phyloP scores from a whole-genome alignment of 1,139 yeast genomes.

The Nakaseomyces nivariensis region DNA sequence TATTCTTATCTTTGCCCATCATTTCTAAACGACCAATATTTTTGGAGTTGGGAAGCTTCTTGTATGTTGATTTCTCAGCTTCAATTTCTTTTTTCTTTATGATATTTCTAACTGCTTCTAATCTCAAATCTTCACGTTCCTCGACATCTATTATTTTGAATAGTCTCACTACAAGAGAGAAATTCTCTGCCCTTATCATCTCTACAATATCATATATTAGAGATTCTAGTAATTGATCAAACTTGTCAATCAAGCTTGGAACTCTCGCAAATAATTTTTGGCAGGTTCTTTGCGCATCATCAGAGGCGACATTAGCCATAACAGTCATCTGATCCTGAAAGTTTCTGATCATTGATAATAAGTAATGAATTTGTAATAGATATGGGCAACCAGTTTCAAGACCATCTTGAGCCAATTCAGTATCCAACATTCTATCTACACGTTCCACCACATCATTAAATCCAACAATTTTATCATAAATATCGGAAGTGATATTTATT shows the following conservation, averaged over 20 bases:
- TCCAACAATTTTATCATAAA: constrained; percentile 53
- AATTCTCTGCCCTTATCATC: constrained; percentile 56
- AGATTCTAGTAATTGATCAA: constrained; percentile 58
- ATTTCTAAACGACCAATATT: constrained; percentile 9
- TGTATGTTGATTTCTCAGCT: constrained; percentile 23
- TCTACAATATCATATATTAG: constrained; percentile 59
- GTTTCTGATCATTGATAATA: constrained; percentile 62
- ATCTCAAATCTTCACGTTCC: constrained; percentile 63
- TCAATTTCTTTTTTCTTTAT: constrained; percentile 30
- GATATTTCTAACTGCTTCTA: constrained; percentile 41
- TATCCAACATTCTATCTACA: constrained; percentile 45
- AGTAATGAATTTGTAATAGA: constrained; percentile 58
- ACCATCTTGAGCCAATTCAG: constrained; percentile 41
- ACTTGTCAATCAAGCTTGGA: constrained; percentile 40
- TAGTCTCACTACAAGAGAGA: constrained; percentile 56
- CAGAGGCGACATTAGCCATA: constrained; percentile 46
- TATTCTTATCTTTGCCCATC: constrained; percentile 3
- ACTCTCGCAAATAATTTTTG: constrained; percentile 45
- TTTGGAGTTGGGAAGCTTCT: constrained; percentile 22
- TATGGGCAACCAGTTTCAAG: constrained; percentile 51
- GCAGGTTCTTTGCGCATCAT: constrained; percentile 64
- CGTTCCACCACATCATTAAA: constrained; percentile 44
- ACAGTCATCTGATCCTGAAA: constrained; percentile 63
- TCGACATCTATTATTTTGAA: constrained; percentile 75
- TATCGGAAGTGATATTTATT: constrained; percentile 56